Percentiles rank a stretch among this genome's conserved stretches.
Conservation (phyloP, 306 rosid species). For the Rubus parviflorus region DNA sequence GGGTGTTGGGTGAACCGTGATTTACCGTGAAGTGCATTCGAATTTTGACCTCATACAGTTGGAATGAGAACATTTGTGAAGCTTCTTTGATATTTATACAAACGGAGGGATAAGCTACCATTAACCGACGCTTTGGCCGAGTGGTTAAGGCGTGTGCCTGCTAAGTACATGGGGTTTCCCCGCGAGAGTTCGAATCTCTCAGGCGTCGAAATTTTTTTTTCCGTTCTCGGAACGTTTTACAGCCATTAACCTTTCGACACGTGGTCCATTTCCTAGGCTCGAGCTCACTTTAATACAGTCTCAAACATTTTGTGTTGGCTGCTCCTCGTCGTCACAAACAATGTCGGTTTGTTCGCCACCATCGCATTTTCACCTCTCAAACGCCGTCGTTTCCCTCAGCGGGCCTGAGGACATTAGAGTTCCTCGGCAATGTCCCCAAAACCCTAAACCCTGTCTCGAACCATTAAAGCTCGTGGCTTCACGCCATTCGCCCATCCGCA, state of each 20-base stretch:
- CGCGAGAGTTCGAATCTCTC: constrained; percentile 98
- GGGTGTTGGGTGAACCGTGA: no score
- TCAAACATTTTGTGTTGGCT: background rate
- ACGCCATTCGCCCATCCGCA: constrained; percentile 19
- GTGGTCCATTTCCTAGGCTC: background rate
- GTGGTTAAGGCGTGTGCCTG: constrained; percentile 99
- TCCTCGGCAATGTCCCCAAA: constrained; percentile 1
- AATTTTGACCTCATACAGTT: no score
- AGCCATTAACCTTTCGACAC: background rate
- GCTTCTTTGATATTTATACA: no score
- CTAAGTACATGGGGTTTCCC: constrained; percentile 91
- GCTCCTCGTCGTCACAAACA: background rate
- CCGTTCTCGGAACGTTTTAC: background rate
- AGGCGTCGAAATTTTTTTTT: constrained; percentile 39
- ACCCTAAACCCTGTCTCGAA: background rate
- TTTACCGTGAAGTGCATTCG: no score
- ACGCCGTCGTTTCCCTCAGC: constrained; percentile 20
- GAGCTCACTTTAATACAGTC: background rate
- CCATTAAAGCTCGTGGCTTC: constrained; percentile 26
- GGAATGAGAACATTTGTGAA: no score
- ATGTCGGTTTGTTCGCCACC: constrained; percentile 48
- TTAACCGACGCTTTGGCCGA: constrained; percentile 78
- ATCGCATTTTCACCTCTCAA: constrained; percentile 22
- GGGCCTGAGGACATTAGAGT: constrained; percentile 3
- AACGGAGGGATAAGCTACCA: no score